phyloP scores from a whole-genome alignment of 352 stramenopile species.

The Globisporangium acanthophoron region DNA sequence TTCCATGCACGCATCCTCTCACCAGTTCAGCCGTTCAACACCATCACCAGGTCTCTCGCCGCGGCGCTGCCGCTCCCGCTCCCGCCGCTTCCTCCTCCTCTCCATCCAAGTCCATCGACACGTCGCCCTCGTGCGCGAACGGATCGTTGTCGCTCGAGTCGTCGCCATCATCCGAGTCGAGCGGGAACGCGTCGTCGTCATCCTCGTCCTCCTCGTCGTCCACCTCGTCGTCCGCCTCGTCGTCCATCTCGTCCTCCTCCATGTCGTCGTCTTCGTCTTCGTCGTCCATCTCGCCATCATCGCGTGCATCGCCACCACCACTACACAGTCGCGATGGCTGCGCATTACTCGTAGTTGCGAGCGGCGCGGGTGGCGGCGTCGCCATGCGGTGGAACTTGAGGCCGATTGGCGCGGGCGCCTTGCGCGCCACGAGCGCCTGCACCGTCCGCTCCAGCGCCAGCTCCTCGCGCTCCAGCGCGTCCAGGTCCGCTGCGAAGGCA shows the following conservation, averaged over 20 bases:
- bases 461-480: slow-evolving; percentile 58
- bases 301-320: too few species aligned
- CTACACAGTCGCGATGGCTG: too few species aligned
- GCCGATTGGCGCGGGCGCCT: slow-evolving; percentile 44
- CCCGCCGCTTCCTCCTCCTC: background rate
- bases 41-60: slow-evolving; percentile 7
- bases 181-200: slow-evolving; percentile 22
- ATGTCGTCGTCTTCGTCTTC: slow-evolving; percentile 2
- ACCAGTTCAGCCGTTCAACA: too few species aligned
- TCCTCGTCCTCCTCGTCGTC: slow-evolving; percentile 31
- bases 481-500: slow-evolving; percentile 37
- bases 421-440: slow-evolving; percentile 43
- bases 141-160: slow-evolving; percentile 22
- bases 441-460: slow-evolving; percentile 43
- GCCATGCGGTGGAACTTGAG: slow-evolving; percentile 43
- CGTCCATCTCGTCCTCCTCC: slow-evolving; percentile 12
- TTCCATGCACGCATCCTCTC: background rate
- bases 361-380: too few species aligned
- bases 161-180: slow-evolving; percentile 19
- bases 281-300: too few species aligned
- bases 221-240: slow-evolving; percentile 29
- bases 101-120: slow-evolving; percentile 38
- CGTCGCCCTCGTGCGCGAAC: slow-evolving; percentile 25
- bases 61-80: background rate
- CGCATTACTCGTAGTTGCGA: too few species aligned